Percentiles rank a stretch among this genome's conserved stretches.
Conservation (phyloP, 768 basidiomycete genomes). For the Lactarius hatsudake region DNA sequence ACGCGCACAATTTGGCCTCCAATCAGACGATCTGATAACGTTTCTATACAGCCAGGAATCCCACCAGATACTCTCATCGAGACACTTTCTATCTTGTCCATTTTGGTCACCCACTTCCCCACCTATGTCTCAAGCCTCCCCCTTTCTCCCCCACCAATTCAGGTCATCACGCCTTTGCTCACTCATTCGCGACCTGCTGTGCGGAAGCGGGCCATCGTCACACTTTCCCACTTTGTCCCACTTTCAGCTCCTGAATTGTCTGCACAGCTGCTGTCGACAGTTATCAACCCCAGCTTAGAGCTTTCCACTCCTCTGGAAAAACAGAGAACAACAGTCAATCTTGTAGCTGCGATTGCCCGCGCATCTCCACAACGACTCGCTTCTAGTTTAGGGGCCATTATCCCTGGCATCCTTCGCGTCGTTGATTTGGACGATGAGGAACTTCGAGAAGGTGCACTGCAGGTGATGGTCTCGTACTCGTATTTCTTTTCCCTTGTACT, state of each 20-base stretch:
- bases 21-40: not conserved
- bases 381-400: slow-evolving; percentile 55
- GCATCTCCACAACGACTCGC: slow-evolving; percentile 68
- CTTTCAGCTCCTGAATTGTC: slow-evolving; percentile 65
- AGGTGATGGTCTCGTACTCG: slow-evolving; percentile 42
- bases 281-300: slow-evolving; percentile 59
- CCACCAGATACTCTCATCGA: slow-evolving; percentile 82
- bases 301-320: slow-evolving; percentile 56
- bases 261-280: slow-evolving; percentile 52
- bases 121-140: slow-evolving; percentile 54
- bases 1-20: not conserved
- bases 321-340: slow-evolving; percentile 73
- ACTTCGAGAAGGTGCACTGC: slow-evolving; percentile 73
- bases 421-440: slow-evolving; percentile 79
- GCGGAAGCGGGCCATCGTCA: slow-evolving; percentile 87
- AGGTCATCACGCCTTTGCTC: slow-evolving; percentile 67
- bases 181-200: slow-evolving; percentile 80
- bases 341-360: slow-evolving; percentile 77
- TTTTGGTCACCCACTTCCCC: slow-evolving; percentile 84
- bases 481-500: not conserved
- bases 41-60: slow-evolving; percentile 49
- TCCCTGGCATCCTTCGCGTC: slow-evolving; percentile 69
- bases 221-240: slow-evolving; percentile 80
- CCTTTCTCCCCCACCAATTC: slow-evolving; percentile 57
- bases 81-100: slow-evolving; percentile 80